Percentiles rank a stretch among this genome's conserved stretches.
Evolutionary conservation across 805 yeast species (phyloP).

Genomic region (Barnettozyma siamensis): DNA sequence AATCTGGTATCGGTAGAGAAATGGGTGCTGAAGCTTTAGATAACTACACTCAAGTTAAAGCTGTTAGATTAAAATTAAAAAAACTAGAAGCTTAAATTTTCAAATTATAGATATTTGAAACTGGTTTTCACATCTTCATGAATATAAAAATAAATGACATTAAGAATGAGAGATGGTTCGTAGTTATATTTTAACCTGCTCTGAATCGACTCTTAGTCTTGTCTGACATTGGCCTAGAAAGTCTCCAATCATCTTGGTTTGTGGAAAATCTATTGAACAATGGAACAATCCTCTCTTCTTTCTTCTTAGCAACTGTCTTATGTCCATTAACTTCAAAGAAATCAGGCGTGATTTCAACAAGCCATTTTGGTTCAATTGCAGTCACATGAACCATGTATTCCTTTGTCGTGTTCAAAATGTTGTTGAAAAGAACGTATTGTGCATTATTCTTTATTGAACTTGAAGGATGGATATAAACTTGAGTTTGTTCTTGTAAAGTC

Average conservation of each 20-base stretch:
- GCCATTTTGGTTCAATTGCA: slow-evolving; percentile 77
- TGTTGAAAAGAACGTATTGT: slow-evolving; percentile 78
- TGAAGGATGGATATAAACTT: slow-evolving; percentile 84
- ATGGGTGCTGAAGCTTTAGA: slow-evolving; percentile 78
- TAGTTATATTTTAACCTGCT: not conserved
- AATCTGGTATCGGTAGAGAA: slow-evolving; percentile 82
- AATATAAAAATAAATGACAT: slow-evolving; percentile 1
- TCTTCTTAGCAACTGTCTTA: slow-evolving; percentile 12
- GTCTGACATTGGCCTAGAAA: slow-evolving; percentile 8
- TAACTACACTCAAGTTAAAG: slow-evolving; percentile 69
- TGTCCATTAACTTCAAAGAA: slow-evolving; percentile 11
- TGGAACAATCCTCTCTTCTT: slow-evolving; percentile 12
- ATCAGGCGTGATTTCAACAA: slow-evolving; percentile 25
- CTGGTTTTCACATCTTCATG: slow-evolving; percentile 1
- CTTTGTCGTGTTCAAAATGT: slow-evolving; percentile 71
- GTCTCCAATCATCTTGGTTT: slow-evolving; percentile 11
- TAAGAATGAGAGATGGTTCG: not conserved
- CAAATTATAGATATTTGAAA: not conserved
- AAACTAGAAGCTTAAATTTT: slow-evolving; percentile 6
- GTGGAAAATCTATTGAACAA: slow-evolving; percentile 9
- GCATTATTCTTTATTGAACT: slow-evolving; percentile 63
- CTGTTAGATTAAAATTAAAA: slow-evolving; percentile 50
- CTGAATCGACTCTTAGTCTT: slow-evolving; percentile 7
- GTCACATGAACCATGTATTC: slow-evolving; percentile 92
- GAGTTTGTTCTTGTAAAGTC: slow-evolving; percentile 61